These are phyloP conservation scores for Phytophthora sp. DNA, from an alignment of 352 stramenopile species.

Conservation along the genomic window DNA sequence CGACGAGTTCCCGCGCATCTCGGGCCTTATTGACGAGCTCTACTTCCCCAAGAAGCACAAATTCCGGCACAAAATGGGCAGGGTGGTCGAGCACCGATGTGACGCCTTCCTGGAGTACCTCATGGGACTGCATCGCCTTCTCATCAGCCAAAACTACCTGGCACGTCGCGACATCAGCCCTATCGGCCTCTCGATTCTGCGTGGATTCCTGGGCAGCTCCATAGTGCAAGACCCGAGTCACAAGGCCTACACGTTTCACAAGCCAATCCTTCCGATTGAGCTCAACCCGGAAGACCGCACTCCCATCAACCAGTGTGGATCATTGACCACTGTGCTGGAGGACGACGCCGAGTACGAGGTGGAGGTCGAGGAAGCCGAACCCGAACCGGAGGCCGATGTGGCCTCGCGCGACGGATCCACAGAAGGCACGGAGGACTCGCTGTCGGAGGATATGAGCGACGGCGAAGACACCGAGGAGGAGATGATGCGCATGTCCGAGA, in stretches of 20 bases:
- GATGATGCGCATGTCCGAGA: constrained; percentile 44
- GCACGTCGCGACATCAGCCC: constrained; percentile 59
- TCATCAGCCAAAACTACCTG: constrained; percentile 70
- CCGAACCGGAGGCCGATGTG: constrained; percentile 45
- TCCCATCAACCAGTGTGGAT: constrained; percentile 68
- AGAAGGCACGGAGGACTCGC: constrained; percentile 43
- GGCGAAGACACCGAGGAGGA: constrained; percentile 49
- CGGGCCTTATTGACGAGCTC: constrained; percentile 48
- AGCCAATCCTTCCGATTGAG: constrained; percentile 53
- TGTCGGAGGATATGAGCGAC: constrained; percentile 50
- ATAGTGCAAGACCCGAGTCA: constrained; percentile 62
- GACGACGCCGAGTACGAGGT: constrained; percentile 53
- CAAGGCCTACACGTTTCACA: constrained; percentile 64
- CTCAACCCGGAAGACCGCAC: constrained; percentile 51
- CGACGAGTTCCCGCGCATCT: constrained; percentile 58
- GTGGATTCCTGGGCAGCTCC: constrained; percentile 67
- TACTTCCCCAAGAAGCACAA: constrained; percentile 80
- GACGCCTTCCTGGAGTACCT: constrained; percentile 74
- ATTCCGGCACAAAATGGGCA: constrained; percentile 57
- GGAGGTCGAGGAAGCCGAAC: constrained; percentile 41
- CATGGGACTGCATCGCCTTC: constrained; percentile 61
- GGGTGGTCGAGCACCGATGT: constrained; percentile 66
- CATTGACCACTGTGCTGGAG: constrained; percentile 65
- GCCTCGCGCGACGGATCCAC: constrained; percentile 46
- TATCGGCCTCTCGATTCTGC: constrained; percentile 68